Evolutionary conservation across 192 early-diverging fungal species (phyloP), one percentile per base, ranked within the genome.

Genomic region (Entophlyctis luteolus): DNA sequence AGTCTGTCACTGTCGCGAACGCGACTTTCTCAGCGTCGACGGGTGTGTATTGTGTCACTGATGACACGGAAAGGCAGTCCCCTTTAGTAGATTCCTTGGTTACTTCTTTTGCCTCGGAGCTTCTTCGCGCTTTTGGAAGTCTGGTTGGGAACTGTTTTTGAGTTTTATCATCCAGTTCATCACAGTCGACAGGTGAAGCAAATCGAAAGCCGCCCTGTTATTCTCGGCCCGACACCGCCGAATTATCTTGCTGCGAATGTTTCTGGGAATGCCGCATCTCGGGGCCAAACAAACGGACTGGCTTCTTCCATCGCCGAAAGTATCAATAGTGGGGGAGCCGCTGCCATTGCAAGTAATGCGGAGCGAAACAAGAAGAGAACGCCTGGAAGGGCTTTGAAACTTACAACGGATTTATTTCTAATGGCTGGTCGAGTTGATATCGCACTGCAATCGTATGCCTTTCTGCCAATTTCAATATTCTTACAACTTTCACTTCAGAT

Each of bases 91-190:
- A n/a, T n/a, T n/a, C n/a, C n/a, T n/a, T n/a, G n/a, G n/a, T n/a
- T n/a, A 90, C 84, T 55, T 88, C 90, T 71, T 85, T 92, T 71
- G 79, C 90, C n/a, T 81, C 77, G 67, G 87, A 88, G 49, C 73
- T 92, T 48, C 70, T 92, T 28, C 76, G 73, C 28, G 84, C 85
- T 55, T 88, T 92, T 56, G 81, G 83, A 3, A 77, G 67, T 25
- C 59, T 91, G 66, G 88, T 90, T 79, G 65, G 86, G 8, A n/a
- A 16, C 6, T 18, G 18, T 25, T 33, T 35, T 49, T 42, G 42
- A 4, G 10, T 42, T n/a, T 4, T 12, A n/a, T 4, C 27, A 14
- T 62, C 2, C 8, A 67, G 8, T 46, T 72, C 18, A 54, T 39
- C 25, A 42, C 6, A 20, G 3, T 4, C 12, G 25, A 10, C n/a